A percentile compares a stretch with the other conserved stretches of the same genome.
These are phyloP conservation scores for Microdochium trichocladiopsis DNA, from an alignment of 2,329 filamentous ascomycete species.

Conservation along the genomic window DNA sequence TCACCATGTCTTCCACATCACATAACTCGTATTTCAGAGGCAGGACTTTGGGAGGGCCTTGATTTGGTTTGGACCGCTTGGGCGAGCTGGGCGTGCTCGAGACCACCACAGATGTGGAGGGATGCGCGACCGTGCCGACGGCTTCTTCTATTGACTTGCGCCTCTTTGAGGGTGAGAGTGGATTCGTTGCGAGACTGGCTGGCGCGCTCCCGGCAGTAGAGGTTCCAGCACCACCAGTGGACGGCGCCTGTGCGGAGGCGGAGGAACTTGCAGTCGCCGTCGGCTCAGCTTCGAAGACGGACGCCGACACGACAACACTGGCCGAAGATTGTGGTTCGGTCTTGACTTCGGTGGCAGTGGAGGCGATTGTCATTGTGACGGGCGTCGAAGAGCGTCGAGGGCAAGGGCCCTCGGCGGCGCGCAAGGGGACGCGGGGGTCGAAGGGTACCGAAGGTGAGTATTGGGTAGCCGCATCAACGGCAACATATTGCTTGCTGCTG, in stretches of 20 bases:
- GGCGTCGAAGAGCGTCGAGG: constrained; percentile 6
- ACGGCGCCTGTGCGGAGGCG: constrained; percentile 12
- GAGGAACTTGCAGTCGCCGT: constrained; percentile 1
- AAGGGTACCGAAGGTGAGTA: constrained; percentile 42
- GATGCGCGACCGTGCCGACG: constrained; percentile 11
- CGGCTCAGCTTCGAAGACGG: background rate
- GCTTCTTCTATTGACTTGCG: constrained; percentile 33
- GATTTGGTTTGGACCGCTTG: constrained; percentile 48
- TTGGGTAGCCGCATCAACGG: constrained; percentile 39
- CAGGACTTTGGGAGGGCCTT: constrained; percentile 48
- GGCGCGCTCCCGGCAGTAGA: background rate
- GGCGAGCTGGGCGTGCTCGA: constrained; percentile 27
- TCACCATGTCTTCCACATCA: constrained; percentile 76
- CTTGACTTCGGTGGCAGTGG: constrained; percentile 6
- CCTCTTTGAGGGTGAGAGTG: constrained; percentile 31
- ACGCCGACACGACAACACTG: background rate
- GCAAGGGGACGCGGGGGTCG: constrained; percentile 27
- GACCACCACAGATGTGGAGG: constrained; percentile 17
- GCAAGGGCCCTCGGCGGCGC: constrained; percentile 13
- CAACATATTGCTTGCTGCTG: constrained; percentile 33
- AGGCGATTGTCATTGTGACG: constrained; percentile 13
- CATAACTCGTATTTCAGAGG: constrained; percentile 76
- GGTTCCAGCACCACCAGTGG: constrained; percentile 3
- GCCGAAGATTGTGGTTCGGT: background rate
- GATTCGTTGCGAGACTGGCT: constrained; percentile 10